phyloP scores from a whole-genome alignment of 2,329 filamentous ascomycete species.

The Rhynchosporium graminicola region DNA sequence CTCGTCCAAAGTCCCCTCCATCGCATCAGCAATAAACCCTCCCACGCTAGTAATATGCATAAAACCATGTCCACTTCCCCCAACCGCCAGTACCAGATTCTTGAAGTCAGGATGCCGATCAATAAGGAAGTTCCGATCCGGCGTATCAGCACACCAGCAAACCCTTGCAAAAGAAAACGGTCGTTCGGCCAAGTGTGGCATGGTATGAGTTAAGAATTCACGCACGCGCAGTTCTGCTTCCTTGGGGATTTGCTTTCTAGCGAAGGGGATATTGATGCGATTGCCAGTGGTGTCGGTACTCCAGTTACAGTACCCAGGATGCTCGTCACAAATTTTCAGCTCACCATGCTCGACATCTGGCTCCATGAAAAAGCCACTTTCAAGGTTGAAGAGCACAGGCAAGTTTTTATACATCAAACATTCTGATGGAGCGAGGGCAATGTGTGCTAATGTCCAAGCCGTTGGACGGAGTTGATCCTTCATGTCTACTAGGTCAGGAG shows the following conservation, averaged over 20 bases:
- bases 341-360: constrained; percentile 48
- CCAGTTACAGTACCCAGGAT: constrained; percentile 57
- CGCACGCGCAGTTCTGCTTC: constrained; percentile 50
- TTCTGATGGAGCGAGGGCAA: constrained; percentile 50
- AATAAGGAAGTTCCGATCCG: constrained; percentile 55
- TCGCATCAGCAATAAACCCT: constrained; percentile 49
- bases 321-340: constrained; percentile 56
- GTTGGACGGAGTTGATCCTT: constrained; percentile 54
- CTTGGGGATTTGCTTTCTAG: constrained; percentile 46
- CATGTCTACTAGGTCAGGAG: constrained; percentile 50
- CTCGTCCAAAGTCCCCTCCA: constrained; percentile 48
- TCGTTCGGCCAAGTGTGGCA: constrained; percentile 53
- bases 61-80: constrained; percentile 55
- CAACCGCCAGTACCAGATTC: constrained; percentile 50
- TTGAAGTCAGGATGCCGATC: constrained; percentile 48
- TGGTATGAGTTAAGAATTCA: constrained; percentile 51
- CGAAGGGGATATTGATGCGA: constrained; percentile 25
- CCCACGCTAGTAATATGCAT: constrained; percentile 54
- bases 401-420: constrained; percentile 48
- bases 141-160: constrained; percentile 59
- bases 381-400: constrained; percentile 52
- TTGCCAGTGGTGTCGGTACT: constrained; percentile 29
- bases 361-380: constrained; percentile 52
- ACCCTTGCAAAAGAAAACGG: constrained; percentile 52
- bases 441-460: constrained; percentile 55